A percentile compares a stretch with the other conserved stretches of the same genome.
These are phyloP conservation scores for Crithidia acanthocephali DNA, from an alignment of 208 protist genomes.

Conservation along the genomic window DNA sequence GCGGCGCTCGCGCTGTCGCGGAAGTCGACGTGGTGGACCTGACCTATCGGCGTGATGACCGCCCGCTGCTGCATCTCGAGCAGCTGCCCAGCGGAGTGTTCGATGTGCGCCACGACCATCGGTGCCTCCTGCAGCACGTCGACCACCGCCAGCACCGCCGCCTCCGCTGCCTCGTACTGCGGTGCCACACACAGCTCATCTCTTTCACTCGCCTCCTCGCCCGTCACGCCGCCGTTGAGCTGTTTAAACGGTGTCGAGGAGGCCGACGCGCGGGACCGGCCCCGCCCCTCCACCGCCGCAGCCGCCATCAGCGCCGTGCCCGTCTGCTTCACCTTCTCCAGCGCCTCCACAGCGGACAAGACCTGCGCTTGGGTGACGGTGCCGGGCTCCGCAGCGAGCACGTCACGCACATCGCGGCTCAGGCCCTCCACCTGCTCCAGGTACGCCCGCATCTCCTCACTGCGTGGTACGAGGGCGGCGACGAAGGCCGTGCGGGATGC, in stretches of 20 bases:
- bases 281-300: neutral
- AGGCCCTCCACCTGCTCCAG: constrained; percentile 22
- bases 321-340: constrained; percentile 19
- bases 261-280: neutral
- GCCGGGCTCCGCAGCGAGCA: constrained; percentile 14
- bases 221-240: neutral
- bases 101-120: constrained; percentile 18
- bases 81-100: constrained; percentile 13
- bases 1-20: no score
- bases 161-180: constrained; percentile 19
- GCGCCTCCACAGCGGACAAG: constrained; percentile 15
- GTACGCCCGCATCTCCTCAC: constrained; percentile 16
- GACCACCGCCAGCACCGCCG: constrained; percentile 22
- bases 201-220: neutral
- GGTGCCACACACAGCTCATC: neutral
- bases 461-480: constrained; percentile 18
- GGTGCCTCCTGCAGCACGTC: constrained; percentile 32
- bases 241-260: neutral
- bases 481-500: constrained; percentile 6
- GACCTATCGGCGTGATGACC: neutral
- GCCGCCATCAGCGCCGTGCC: constrained; percentile 10
- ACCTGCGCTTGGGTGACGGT: constrained; percentile 20
- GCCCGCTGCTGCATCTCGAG: constrained; percentile 12
- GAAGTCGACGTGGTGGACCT: neutral
- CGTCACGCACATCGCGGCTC: constrained; percentile 30